Conservation (phyloP, 2,329 filamentous ascomycete species). For the Westerdykella sp. region DNA sequence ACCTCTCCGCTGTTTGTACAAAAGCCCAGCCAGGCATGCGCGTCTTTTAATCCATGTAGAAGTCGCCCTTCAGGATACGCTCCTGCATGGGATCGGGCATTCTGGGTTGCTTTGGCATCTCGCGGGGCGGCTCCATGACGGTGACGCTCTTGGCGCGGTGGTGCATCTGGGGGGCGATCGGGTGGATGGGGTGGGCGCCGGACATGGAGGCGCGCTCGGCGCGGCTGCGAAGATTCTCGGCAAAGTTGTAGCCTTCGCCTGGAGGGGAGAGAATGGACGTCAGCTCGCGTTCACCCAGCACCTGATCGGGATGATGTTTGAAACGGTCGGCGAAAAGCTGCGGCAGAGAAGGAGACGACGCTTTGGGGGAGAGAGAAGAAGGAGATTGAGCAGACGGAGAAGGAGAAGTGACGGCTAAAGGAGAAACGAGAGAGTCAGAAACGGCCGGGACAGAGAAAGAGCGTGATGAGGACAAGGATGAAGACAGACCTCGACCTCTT, state of each 20-base stretch:
- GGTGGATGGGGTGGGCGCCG: slow-evolving; percentile 38
- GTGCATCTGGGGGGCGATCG: slow-evolving; percentile 39
- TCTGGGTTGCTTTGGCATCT: slow-evolving; percentile 53
- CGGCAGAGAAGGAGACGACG: slow-evolving; percentile 18
- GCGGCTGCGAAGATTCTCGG: slow-evolving; percentile 86
- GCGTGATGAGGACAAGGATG: slow-evolving; percentile 31
- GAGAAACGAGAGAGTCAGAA: slow-evolving; percentile 14
- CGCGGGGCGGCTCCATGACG: slow-evolving; percentile 52
- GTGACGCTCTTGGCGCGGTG: slow-evolving; percentile 65
- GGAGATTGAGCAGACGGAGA: slow-evolving; percentile 2
- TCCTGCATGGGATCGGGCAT: slow-evolving; percentile 88
- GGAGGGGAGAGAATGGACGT: slow-evolving; percentile 52
- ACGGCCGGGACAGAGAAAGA: slow-evolving; percentile 19
- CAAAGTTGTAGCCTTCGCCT: slow-evolving; percentile 97
- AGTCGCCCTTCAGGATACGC: slow-evolving; percentile 93
- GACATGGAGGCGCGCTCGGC: slow-evolving; percentile 67
- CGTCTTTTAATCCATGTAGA: slow-evolving; percentile 77
- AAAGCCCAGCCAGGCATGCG: neutral
- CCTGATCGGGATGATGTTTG: slow-evolving; percentile 25
- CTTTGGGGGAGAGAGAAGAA: slow-evolving; percentile 1
- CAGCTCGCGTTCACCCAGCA: slow-evolving; percentile 53
- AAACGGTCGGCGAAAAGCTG: slow-evolving; percentile 26
- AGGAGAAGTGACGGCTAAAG: slow-evolving; percentile 12
- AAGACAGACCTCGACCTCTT: slow-evolving; percentile 55
- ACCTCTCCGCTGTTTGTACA: neutral